Evolutionary conservation across 2,329 filamentous ascomycete genomes (phyloP).

Genomic region (Aspergillus novoparasiticus): DNA sequence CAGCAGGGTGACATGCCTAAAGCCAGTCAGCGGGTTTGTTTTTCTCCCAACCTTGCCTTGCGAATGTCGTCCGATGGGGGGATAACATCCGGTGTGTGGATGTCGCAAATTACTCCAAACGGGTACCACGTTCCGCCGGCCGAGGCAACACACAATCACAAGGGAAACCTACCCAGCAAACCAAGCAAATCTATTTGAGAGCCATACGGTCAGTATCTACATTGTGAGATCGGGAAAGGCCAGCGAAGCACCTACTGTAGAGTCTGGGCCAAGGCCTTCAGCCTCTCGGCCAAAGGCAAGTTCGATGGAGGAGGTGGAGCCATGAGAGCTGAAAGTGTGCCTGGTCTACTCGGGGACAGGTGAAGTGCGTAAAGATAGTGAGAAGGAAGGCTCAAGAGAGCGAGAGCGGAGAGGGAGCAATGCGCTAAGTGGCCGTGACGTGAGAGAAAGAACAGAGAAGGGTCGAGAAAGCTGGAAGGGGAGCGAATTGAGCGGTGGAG

Average conservation of each 20-base stretch:
- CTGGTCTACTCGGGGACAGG: neutral
- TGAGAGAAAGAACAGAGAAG: constrained; percentile 4
- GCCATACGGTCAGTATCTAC: constrained; percentile 38
- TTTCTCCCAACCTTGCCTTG: neutral
- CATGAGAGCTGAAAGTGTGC: constrained; percentile 50
- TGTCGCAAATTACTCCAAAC: neutral
- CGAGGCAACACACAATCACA: constrained; percentile 9
- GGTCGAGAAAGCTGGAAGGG: constrained; percentile 2
- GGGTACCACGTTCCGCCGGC: neutral
- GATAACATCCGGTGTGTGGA: neutral
- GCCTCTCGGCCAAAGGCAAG: constrained; percentile 71
- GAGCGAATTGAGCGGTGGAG: constrained; percentile 18
- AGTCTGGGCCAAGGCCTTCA: constrained; percentile 79
- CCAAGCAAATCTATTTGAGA: constrained; percentile 62
- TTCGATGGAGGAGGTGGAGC: constrained; percentile 72
- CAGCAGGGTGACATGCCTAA: constrained; percentile 83
- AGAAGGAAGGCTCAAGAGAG: constrained; percentile 1
- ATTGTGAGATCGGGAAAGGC: constrained; percentile 10
- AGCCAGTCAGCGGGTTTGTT: constrained; percentile 27
- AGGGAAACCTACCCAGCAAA: constrained; percentile 70
- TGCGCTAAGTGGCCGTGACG: constrained; percentile 1
- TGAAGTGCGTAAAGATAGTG: neutral
- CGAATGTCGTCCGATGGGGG: neutral
- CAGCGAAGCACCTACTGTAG: constrained; percentile 75
- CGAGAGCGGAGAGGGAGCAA: constrained; percentile 5